Evolutionary conservation across 345 rosid species (phyloP), one percentile per base, ranked within the genome.

Genomic region (Acer saccharum): DNA sequence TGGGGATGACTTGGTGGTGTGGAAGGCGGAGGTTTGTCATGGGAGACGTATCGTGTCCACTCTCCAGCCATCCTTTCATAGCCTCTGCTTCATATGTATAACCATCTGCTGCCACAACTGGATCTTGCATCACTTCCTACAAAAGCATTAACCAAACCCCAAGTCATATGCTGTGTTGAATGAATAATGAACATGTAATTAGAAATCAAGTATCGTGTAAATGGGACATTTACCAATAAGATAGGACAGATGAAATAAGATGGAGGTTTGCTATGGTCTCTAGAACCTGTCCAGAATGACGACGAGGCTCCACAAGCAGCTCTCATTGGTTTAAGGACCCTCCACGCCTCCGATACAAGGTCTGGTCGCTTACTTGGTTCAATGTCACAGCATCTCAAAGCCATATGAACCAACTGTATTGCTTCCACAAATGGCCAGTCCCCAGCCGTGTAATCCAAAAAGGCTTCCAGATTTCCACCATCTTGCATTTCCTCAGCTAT

Each of bases 101-200:
- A n/a, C 98, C 98, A 76, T 92, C 97, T 0, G 98, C 97, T 29
- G 97, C 96, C 65, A 94, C 89, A 46, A 87, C 88, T 11, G 97
- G 98, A 76, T 92, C 91, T 80, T 50, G 78, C 97, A 92, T 94
- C 43, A 94, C 78, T 83, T 91, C 96, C 97, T 92, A 87, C 84
- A 66, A 60, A 52, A 46, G 3, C 67, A 84, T 23, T 20, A 41
- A 43, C n/a, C 2, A 52, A 35, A 10, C 32, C 16, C 32, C 16
- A 72, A 17, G 3, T 17, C 39, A 35, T 17, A 32, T 18, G 48
- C 50, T 10, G 50, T 10, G 13, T 46, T 46, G 12, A 46, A 46
- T 46, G 50, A 46, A 11, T 7, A 46, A 11, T 4, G 2, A 61
- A 61, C 23, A 61, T 10, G 65, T 3, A 61, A 61, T 29, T 12